These are phyloP conservation scores for Entelexis paramagnoliae DNA, from an alignment of 1,139 yeast species.

Conservation along the genomic window DNA sequence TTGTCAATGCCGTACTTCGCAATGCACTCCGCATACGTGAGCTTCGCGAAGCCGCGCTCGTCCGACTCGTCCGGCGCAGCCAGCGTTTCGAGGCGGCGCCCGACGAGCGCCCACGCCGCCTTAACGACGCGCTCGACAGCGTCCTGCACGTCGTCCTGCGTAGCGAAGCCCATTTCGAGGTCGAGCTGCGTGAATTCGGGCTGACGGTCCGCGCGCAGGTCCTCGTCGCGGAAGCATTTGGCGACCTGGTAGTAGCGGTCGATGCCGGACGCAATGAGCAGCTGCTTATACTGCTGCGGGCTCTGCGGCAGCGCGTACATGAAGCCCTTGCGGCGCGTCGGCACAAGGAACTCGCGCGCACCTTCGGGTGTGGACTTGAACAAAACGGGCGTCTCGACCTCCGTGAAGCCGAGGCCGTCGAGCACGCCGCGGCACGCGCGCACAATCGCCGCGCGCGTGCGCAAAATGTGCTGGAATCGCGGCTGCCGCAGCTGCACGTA, in stretches of 20 bases:
- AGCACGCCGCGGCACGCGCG: slow-evolving; percentile 45
- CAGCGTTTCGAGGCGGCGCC: slow-evolving; percentile 7
- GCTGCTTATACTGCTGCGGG: slow-evolving; percentile 94
- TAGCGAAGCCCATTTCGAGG: slow-evolving; percentile 81
- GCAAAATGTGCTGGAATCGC: slow-evolving; percentile 48
- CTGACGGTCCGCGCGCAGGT: slow-evolving; percentile 86
- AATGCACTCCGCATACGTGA: slow-evolving; percentile 44
- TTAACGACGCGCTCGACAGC: slow-evolving; percentile 53
- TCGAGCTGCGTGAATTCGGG: slow-evolving; percentile 97
- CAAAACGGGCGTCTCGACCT: slow-evolving; percentile 83
- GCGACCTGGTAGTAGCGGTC: slow-evolving; percentile 82
- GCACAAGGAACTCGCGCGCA: slow-evolving; percentile 89
- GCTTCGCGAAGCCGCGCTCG: not conserved
- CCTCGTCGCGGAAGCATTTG: slow-evolving; percentile 91
- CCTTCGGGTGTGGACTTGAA: slow-evolving; percentile 98
- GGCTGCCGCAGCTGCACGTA: slow-evolving; percentile 67
- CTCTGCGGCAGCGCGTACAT: slow-evolving; percentile 94
- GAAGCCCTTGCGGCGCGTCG: slow-evolving; percentile 52
- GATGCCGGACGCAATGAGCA: slow-evolving; percentile 89
- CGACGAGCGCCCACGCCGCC: slow-evolving; percentile 41
- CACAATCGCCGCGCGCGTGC: slow-evolving; percentile 53
- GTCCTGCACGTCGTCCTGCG: slow-evolving; percentile 52
- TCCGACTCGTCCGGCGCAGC: no score
- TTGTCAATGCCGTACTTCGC: slow-evolving; percentile 78
- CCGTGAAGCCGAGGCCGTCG: slow-evolving; percentile 45